A percentile compares a stretch with the other conserved stretches of the same genome.
Evolutionary conservation across 176 grass and related monocot genomes (phyloP).

Genomic region (Carex scoparia): DNA sequence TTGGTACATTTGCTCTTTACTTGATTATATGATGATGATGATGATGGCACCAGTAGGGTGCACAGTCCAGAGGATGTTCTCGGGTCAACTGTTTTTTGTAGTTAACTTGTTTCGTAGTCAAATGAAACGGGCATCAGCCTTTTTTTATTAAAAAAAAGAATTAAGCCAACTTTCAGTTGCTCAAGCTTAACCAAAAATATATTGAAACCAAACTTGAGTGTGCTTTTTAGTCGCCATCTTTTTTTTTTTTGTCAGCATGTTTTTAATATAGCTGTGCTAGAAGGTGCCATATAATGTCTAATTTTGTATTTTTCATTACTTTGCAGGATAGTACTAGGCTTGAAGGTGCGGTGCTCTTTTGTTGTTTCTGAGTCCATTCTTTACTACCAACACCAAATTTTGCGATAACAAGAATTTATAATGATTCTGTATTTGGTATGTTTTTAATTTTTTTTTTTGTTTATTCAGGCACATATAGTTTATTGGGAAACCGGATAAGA

Average conservation of each 20-base stretch:
- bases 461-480: constrained; percentile 3
- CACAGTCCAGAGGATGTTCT: too few relatives aligned
- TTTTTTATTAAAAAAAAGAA: too few relatives aligned
- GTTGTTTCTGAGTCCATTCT: neutral
- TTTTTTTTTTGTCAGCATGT: too few relatives aligned
- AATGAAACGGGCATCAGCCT: too few relatives aligned
- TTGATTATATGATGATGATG: too few relatives aligned
- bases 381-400: neutral
- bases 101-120: too few relatives aligned
- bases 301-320: neutral
- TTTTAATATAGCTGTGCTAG: neutral
- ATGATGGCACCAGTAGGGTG: too few relatives aligned
- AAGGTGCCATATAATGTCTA: constrained; percentile 1
- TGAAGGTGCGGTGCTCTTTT: constrained; percentile 6
- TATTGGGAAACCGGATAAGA: constrained; percentile 27
- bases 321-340: constrained; percentile 22
- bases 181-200: too few relatives aligned
- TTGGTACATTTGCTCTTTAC: too few relatives aligned
- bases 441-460: neutral
- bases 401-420: neutral
- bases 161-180: neutral
- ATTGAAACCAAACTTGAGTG: neutral
- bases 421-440: neutral
- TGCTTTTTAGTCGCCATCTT: neutral
- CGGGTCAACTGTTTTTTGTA: too few relatives aligned